Percentiles rank a stretch among this genome's conserved stretches.
phyloP scores from a whole-genome alignment of 495 filamentous ascomycete species.

The Lasiosphaeriaceae sp. region DNA sequence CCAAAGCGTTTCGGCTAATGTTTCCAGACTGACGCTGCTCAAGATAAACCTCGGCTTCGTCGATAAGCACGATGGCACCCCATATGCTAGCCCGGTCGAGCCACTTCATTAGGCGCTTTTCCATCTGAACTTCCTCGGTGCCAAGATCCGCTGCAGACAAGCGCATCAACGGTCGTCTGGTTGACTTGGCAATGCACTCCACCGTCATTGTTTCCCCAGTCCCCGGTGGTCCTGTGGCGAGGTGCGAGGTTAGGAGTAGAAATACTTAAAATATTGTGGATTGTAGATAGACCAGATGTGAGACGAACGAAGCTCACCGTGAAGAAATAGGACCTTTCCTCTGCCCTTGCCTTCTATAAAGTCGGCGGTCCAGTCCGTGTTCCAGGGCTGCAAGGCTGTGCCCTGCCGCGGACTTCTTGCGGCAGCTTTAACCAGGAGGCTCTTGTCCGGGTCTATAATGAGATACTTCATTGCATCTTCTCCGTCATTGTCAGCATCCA shows the following conservation, averaged over 20 bases:
- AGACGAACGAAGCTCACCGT: not conserved
- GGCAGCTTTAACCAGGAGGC: no score
- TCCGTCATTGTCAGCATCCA: not conserved
- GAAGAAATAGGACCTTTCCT: not conserved
- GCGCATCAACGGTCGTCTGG: not conserved
- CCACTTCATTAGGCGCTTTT: no score
- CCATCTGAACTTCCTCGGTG: not conserved
- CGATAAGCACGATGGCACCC: not conserved
- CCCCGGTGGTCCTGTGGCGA: not conserved
- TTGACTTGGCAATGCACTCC: not conserved
- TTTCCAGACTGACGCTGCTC: not conserved
- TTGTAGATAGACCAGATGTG: no score
- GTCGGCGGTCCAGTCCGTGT: not conserved
- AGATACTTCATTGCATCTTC: no score
- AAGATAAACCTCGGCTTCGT: slow-evolving; percentile 1
- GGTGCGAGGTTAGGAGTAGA: not conserved
- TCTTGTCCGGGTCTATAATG: no score
- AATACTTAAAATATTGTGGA: no score
- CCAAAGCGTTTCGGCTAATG: not conserved
- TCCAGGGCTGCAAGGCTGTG: no score
- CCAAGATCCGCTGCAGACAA: not conserved
- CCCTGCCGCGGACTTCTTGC: no score
- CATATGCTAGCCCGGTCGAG: not conserved
- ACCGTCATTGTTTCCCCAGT: not conserved
- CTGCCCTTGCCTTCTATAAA: not conserved